Percentiles rank a stretch among this genome's conserved stretches.
phyloP scores from a whole-genome alignment of 2,329 filamentous ascomycete genomes.

The Cadophora gregata region DNA sequence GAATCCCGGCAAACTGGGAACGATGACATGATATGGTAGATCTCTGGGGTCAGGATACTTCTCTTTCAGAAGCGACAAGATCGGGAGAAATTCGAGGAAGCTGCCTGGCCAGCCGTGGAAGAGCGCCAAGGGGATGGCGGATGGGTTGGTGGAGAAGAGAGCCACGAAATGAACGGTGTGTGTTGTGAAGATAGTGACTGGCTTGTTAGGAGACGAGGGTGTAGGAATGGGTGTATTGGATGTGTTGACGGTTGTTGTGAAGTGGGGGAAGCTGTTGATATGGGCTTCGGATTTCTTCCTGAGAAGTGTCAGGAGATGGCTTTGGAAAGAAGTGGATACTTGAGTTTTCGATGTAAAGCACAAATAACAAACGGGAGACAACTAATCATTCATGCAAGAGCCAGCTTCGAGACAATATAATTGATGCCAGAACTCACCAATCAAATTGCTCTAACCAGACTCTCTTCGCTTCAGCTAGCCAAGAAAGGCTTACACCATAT shows the following conservation, averaged over 20 bases:
- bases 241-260: slow-evolving; percentile 17
- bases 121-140: slow-evolving; percentile 31
- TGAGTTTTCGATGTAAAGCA: too few relatives aligned
- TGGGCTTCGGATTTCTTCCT: slow-evolving; percentile 24
- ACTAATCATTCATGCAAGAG: too few relatives aligned
- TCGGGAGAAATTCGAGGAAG: slow-evolving; percentile 32
- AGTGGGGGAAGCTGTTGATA: slow-evolving; percentile 30
- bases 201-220: not conserved
- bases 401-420: too few relatives aligned
- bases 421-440: slow-evolving; percentile 36
- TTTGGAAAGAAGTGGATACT: too few relatives aligned
- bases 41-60: slow-evolving; percentile 25
- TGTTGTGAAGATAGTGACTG: slow-evolving; percentile 4
- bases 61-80: slow-evolving; percentile 41
- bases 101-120: slow-evolving; percentile 37
- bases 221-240: not conserved
- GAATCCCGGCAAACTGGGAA: slow-evolving; percentile 36
- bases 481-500: slow-evolving; percentile 25
- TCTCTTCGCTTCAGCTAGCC: slow-evolving; percentile 27
- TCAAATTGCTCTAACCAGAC: slow-evolving; percentile 25
- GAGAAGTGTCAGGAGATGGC: not conserved
- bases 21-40: slow-evolving; percentile 34
- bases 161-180: slow-evolving; percentile 31
- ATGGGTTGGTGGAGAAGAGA: slow-evolving; percentile 29
- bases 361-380: too few relatives aligned